Percentiles rank a stretch among this genome's conserved stretches.
Evolutionary conservation across 2,329 filamentous ascomycete genomes (phyloP).

Genomic region (Pseudocercospora vitis): DNA sequence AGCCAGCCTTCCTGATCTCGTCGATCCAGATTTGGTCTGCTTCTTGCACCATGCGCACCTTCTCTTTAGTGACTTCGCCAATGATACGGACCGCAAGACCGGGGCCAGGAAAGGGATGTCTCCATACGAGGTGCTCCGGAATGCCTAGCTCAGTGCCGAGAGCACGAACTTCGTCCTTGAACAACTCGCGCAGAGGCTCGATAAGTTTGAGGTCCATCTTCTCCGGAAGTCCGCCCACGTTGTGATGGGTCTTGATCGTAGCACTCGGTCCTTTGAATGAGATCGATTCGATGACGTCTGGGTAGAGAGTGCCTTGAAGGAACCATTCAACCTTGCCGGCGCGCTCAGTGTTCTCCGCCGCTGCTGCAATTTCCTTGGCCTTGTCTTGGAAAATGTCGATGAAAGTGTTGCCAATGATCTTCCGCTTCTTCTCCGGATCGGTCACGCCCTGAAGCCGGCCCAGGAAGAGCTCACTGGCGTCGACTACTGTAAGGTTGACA

Average conservation of each 20-base stretch:
- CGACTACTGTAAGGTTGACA: constrained; percentile 86
- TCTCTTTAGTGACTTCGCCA: constrained; percentile 78
- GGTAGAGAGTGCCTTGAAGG: constrained; percentile 82
- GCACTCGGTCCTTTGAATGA: constrained; percentile 70
- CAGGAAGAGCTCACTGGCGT: constrained; percentile 78
- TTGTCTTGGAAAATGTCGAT: constrained; percentile 82
- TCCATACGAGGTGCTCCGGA: constrained; percentile 71
- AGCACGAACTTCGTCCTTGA: constrained; percentile 78
- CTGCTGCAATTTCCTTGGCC: constrained; percentile 71
- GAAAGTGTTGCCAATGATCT: constrained; percentile 81
- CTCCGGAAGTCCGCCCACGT: constrained; percentile 68
- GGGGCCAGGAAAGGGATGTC: constrained; percentile 75
- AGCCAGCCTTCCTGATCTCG: constrained; percentile 69
- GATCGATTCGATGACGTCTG: constrained; percentile 69
- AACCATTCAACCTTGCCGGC: constrained; percentile 83
- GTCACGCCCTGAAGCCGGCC: constrained; percentile 69
- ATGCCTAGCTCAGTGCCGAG: constrained; percentile 71
- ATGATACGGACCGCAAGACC: constrained; percentile 77
- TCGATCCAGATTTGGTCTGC: constrained; percentile 77
- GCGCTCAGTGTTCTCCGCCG: constrained; percentile 63
- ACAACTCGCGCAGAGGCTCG: constrained; percentile 75
- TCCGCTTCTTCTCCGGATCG: constrained; percentile 82
- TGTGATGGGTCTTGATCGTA: constrained; percentile 74
- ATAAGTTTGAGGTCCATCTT: constrained; percentile 68
- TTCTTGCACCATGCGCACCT: constrained; percentile 74